Evolutionary conservation across 768 basidiomycete species (phyloP).

Genomic region (Gymnopilus junonius): DNA sequence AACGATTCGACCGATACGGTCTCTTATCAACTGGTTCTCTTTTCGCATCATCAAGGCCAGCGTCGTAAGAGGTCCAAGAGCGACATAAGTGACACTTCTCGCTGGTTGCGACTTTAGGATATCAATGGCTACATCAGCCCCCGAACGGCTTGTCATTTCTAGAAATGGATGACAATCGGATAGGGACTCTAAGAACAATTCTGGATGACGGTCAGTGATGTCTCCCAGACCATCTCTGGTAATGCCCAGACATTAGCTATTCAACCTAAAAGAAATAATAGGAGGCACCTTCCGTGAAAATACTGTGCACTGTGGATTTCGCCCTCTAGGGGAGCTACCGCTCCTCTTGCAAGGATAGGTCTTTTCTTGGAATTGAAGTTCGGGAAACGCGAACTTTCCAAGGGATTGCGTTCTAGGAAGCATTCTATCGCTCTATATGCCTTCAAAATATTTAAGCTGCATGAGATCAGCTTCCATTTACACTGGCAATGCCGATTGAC

Average conservation of each 20-base stretch:
- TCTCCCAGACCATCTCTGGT: slow-evolving; percentile 70
- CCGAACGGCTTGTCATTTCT: slow-evolving; percentile 46
- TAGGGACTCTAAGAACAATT: slow-evolving; percentile 46
- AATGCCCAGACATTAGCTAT: not conserved
- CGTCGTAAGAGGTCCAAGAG: slow-evolving; percentile 80
- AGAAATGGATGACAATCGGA: slow-evolving; percentile 47
- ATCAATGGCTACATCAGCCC: slow-evolving; percentile 56
- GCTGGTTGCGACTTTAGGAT: slow-evolving; percentile 55
- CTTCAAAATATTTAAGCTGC: slow-evolving; percentile 76
- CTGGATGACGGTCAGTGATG: slow-evolving; percentile 68
- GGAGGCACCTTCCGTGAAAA: slow-evolving; percentile 74
- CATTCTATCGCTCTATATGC: slow-evolving; percentile 68
- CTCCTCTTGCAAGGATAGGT: slow-evolving; percentile 69
- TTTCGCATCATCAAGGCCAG: slow-evolving; percentile 67
- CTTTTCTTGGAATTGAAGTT: slow-evolving; percentile 56
- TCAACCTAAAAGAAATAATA: not conserved
- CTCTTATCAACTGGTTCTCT: slow-evolving; percentile 54
- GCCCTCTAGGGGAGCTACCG: slow-evolving; percentile 69
- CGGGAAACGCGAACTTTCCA: slow-evolving; percentile 59
- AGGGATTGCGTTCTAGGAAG: slow-evolving; percentile 60
- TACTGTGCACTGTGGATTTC: slow-evolving; percentile 77
- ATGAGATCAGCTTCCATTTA: not conserved
- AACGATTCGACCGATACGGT: slow-evolving; percentile 73
- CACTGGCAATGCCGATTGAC: slow-evolving; percentile 23
- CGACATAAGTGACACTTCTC: slow-evolving; percentile 69